Conservation (phyloP, 202 grass and related monocot species). For the Digitaria exilis region DNA sequence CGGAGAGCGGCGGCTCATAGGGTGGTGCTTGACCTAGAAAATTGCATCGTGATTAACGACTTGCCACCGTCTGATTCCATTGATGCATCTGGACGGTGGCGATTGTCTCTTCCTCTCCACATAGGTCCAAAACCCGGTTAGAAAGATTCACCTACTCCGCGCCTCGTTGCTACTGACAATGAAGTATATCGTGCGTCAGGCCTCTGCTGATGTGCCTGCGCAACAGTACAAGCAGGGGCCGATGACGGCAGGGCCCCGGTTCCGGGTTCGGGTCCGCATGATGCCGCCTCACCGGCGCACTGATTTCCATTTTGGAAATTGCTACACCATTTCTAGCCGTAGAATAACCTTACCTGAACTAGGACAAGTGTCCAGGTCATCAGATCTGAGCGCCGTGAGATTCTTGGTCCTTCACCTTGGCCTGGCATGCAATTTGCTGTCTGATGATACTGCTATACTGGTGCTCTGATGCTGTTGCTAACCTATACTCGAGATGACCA, state of each 20-base stretch:
- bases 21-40: slow-evolving; percentile 28
- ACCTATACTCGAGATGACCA: neutral
- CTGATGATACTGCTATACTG: neutral
- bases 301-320: neutral
- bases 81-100: slow-evolving; percentile 31
- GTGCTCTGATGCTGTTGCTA: neutral
- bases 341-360: slow-evolving; percentile 11
- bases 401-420: neutral
- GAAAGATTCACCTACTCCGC: neutral
- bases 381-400: slow-evolving; percentile 25
- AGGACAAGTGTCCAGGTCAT: slow-evolving; percentile 20
- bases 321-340: slow-evolving; percentile 9
- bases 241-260: neutral
- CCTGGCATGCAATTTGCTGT: slow-evolving; percentile 15
- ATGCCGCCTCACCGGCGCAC: neutral
- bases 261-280: neutral
- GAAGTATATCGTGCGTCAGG: neutral
- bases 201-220: neutral
- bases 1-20: slow-evolving; percentile 11
- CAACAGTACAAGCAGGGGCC: slow-evolving; percentile 19
- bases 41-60: slow-evolving; percentile 21
- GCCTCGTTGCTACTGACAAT: neutral
- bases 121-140: neutral
- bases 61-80: slow-evolving; percentile 26
- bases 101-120: slow-evolving; percentile 16